A percentile compares a stretch with the other conserved stretches of the same genome.
Evolutionary conservation across 768 basidiomycete genomes (phyloP).

Genomic region (Suillus weaverae): DNA sequence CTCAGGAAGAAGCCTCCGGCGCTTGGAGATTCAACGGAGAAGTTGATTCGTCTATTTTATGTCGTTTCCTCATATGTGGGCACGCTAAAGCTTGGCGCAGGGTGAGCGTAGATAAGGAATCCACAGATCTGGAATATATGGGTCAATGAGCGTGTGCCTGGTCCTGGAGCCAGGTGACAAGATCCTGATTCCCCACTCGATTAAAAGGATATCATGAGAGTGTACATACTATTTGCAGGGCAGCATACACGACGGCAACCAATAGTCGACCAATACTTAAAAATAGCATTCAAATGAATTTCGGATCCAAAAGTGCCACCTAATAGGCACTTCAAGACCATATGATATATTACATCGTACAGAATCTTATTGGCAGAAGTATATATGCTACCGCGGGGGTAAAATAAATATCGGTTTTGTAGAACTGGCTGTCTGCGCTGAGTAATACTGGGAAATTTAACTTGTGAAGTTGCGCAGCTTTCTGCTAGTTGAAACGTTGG

Average conservation of each 20-base stretch:
- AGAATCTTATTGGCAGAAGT: no score
- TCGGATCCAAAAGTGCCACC: no score
- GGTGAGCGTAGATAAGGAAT: background rate
- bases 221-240: no score
- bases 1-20: background rate
- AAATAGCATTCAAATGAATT: background rate
- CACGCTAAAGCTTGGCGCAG: background rate
- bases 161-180: background rate
- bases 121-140: background rate
- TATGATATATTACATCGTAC: no score
- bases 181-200: background rate
- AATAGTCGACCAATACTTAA: background rate
- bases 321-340: no score
- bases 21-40: background rate
- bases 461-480: no score
- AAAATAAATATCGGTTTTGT: background rate
- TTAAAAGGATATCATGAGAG: background rate
- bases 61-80: background rate
- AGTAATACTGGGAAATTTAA: no score
- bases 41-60: constrained; percentile 1
- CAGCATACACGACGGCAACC: background rate
- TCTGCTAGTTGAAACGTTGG: no score
- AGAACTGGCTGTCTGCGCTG: background rate
- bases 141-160: background rate
- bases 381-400: background rate